Conservation (phyloP, 345 rosid species). For the Arabidopsis arenosa region DNA sequence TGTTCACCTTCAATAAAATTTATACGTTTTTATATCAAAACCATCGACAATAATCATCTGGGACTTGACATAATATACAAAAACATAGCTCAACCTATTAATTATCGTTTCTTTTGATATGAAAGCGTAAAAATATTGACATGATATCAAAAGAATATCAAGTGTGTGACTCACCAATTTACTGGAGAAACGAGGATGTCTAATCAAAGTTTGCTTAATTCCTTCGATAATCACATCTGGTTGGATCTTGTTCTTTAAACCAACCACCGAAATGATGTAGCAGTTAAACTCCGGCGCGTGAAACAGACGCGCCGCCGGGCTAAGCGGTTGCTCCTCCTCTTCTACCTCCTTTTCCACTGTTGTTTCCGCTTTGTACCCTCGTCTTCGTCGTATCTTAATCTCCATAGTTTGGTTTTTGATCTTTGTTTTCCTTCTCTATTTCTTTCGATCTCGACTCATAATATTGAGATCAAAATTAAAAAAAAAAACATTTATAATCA, state of each 20-base stretch:
- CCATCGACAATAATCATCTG: no score
- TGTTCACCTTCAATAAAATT: not conserved
- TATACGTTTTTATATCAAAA: not conserved
- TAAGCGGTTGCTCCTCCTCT: slow-evolving; percentile 51
- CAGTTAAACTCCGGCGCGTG: slow-evolving; percentile 59
- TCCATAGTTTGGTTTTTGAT: slow-evolving; percentile 22
- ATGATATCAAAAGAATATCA: no score
- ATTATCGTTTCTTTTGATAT: no score
- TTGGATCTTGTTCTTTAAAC: slow-evolving; percentile 52
- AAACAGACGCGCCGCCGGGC: slow-evolving; percentile 62
- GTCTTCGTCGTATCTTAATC: slow-evolving; percentile 21
- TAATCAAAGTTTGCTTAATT: slow-evolving; percentile 57
- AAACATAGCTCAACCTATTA: no score
- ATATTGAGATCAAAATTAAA: not conserved
- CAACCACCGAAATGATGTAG: slow-evolving; percentile 56
- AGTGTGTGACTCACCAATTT: slow-evolving; percentile 52
- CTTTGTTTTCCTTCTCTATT: not conserved
- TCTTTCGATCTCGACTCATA: not conserved
- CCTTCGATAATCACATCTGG: slow-evolving; percentile 54
- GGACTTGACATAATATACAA: no score
- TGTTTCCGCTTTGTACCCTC: not conserved
- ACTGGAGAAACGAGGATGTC: slow-evolving; percentile 87
- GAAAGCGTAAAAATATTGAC: no score
- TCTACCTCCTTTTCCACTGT: slow-evolving; percentile 4
- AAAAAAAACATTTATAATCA: no score